phyloP scores from a whole-genome alignment of 2,329 filamentous ascomycete genomes.

The Nemania bipapillata region DNA sequence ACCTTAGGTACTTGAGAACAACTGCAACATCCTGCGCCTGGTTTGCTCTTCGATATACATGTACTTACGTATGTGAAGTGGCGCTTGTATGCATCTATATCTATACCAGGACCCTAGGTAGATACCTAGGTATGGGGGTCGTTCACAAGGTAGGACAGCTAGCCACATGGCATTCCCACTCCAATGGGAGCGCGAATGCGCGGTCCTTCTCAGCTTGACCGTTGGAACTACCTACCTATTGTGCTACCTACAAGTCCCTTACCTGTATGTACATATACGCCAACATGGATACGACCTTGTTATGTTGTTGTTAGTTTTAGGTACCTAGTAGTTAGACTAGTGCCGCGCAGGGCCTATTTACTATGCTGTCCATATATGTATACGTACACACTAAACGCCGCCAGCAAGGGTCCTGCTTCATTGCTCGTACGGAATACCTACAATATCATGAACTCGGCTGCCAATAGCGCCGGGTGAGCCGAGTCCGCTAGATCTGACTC shows the following conservation, averaged over 20 bases:
- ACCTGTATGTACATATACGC: neutral
- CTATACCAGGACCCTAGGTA: neutral
- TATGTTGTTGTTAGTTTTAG: no score
- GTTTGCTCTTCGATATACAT: no score
- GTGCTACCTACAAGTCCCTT: neutral
- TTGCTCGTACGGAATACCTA: no score
- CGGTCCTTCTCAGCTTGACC: conserved; percentile 30
- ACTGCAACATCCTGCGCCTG: no score
- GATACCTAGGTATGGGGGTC: no score
- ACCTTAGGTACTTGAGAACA: no score
- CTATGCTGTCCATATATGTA: no score
- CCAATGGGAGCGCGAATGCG: conserved; percentile 20
- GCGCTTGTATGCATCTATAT: neutral
- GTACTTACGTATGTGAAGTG: neutral
- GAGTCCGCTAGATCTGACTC: neutral
- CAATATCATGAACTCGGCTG: neutral
- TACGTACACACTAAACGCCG: no score
- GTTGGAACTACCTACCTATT: conserved; percentile 10
- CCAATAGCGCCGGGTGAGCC: conserved; percentile 21
- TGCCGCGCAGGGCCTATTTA: no score
- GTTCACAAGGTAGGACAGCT: conserved; percentile 9
- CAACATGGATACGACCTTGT: no score
- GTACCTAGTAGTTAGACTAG: no score
- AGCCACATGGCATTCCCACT: conserved; percentile 29
- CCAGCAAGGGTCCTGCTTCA: no score